Conservation (phyloP, 1,284 basidiomycete genomes). For the Pterulicium gracile region DNA sequence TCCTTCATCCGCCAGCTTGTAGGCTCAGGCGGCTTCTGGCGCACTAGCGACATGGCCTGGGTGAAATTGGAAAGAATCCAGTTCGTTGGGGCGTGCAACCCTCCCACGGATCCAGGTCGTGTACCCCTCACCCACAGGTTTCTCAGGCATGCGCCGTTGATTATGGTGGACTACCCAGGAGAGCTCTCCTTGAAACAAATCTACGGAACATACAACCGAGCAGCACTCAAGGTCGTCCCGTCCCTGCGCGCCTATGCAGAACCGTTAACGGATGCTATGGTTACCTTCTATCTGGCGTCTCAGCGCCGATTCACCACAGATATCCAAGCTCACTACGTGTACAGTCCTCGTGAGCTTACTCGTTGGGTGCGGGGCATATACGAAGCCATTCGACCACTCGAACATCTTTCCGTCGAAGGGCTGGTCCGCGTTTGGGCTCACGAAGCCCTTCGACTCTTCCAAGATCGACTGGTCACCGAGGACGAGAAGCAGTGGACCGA, state of each 20-base stretch:
- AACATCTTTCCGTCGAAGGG: slow-evolving; percentile 86
- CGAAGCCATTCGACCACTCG: slow-evolving; percentile 89
- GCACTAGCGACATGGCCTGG: slow-evolving; percentile 93
- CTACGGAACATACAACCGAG: slow-evolving; percentile 98
- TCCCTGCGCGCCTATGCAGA: slow-evolving; percentile 90
- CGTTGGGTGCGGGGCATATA: slow-evolving; percentile 98
- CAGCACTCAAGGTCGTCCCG: slow-evolving; percentile 91
- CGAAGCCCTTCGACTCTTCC: slow-evolving; percentile 94
- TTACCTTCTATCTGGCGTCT: slow-evolving; percentile 88
- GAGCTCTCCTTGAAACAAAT: slow-evolving; percentile 97
- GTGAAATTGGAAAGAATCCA: slow-evolving; percentile 97
- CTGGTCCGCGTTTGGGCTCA: slow-evolving; percentile 98
- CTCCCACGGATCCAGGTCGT: slow-evolving; percentile 98
- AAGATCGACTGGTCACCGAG: slow-evolving; percentile 91
- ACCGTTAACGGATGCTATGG: slow-evolving; percentile 96
- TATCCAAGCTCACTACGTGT: slow-evolving; percentile 96
- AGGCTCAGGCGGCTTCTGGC: slow-evolving; percentile 93
- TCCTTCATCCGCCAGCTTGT: slow-evolving; percentile 97
- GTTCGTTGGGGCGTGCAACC: slow-evolving; percentile 99
- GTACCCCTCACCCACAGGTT: slow-evolving; percentile 97
- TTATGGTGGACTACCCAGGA: slow-evolving; percentile 99
- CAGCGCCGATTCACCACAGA: slow-evolving; percentile 95
- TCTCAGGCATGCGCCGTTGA: slow-evolving; percentile 94
- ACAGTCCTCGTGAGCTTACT: slow-evolving; percentile 97
- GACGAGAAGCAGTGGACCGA: slow-evolving; percentile 95